Evolutionary conservation across 441 rosid genomes (phyloP).

Genomic region (Lepidium campestre): DNA sequence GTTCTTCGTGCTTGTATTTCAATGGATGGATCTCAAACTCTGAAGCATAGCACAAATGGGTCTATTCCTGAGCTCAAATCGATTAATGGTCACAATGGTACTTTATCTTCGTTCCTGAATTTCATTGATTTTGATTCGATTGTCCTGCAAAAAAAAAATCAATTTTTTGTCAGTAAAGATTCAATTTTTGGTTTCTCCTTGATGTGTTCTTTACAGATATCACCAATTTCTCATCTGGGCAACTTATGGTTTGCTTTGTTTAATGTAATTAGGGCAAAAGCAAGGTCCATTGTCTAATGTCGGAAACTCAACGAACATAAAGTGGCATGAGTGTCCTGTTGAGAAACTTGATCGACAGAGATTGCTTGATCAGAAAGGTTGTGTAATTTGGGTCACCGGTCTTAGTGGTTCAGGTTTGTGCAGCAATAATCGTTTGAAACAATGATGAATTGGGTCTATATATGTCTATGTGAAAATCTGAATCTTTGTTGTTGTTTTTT

Average conservation of each 20-base stretch:
- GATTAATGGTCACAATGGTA: constrained; percentile 20
- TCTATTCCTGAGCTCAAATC: constrained; percentile 25
- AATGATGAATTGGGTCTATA: background rate
- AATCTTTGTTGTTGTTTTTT: background rate
- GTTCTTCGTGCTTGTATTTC: constrained; percentile 36
- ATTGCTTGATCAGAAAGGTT: constrained; percentile 68
- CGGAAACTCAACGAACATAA: constrained; percentile 58
- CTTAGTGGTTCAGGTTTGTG: constrained; percentile 76
- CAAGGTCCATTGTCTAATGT: constrained; percentile 39
- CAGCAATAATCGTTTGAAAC: background rate
- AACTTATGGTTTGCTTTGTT: background rate
- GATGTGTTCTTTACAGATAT: background rate
- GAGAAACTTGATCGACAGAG: constrained; percentile 49
- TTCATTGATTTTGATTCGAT: background rate
- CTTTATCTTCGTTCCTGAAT: background rate
- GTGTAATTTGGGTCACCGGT: constrained; percentile 74
- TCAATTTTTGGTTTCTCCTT: background rate
- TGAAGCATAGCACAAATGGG: constrained; percentile 24
- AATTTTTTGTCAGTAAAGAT: background rate
- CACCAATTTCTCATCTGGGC: background rate
- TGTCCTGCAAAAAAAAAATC: background rate
- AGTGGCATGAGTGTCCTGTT: constrained; percentile 63
- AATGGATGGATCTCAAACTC: constrained; percentile 37
- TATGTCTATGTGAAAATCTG: background rate
- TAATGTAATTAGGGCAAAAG: constrained; percentile 25